A percentile compares a stretch with the other conserved stretches of the same genome.
phyloP scores from a whole-genome alignment of 2,329 filamentous ascomycete genomes.

The Tolypocladium ovalisporum region DNA sequence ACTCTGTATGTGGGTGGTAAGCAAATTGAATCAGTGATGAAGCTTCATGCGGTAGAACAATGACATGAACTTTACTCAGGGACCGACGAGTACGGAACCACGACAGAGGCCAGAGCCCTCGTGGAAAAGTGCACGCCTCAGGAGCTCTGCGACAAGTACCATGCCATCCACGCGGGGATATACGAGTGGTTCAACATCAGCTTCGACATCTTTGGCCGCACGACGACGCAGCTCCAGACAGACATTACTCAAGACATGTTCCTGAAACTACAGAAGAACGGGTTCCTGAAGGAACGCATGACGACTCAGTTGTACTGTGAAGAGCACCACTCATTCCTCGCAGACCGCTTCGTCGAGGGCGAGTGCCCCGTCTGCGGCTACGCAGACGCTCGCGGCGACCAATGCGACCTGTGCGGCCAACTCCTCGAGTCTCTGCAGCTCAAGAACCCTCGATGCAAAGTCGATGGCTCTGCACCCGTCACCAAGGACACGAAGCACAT shows the following conservation, averaged over 20 bases:
- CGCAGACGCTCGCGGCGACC: constrained; percentile 59
- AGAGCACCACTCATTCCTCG: constrained; percentile 62
- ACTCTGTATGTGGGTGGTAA: constrained; percentile 70
- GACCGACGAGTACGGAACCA: constrained; percentile 83
- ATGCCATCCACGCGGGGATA: constrained; percentile 76
- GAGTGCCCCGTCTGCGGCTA: constrained; percentile 66
- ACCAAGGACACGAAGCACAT: constrained; percentile 79
- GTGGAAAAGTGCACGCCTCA: constrained; percentile 75
- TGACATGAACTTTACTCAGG: constrained; percentile 17
- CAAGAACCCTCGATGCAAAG: constrained; percentile 81
- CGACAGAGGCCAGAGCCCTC: constrained; percentile 92
- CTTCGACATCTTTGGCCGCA: constrained; percentile 92
- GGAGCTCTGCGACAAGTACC: constrained; percentile 86
- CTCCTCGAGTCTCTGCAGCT: constrained; percentile 64
- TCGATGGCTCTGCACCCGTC: constrained; percentile 77
- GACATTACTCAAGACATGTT: constrained; percentile 92
- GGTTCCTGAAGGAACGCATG: constrained; percentile 74
- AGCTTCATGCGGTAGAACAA: neutral
- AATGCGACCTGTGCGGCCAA: constrained; percentile 65
- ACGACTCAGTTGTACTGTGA: constrained; percentile 89
- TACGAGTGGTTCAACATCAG: constrained; percentile 95
- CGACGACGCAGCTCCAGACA: constrained; percentile 82
- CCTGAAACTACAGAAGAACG: constrained; percentile 71
- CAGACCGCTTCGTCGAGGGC: constrained; percentile 76
- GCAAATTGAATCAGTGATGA: neutral